phyloP scores from a whole-genome alignment of 352 stramenopile genomes.

The Phytophthora podocarpi region DNA sequence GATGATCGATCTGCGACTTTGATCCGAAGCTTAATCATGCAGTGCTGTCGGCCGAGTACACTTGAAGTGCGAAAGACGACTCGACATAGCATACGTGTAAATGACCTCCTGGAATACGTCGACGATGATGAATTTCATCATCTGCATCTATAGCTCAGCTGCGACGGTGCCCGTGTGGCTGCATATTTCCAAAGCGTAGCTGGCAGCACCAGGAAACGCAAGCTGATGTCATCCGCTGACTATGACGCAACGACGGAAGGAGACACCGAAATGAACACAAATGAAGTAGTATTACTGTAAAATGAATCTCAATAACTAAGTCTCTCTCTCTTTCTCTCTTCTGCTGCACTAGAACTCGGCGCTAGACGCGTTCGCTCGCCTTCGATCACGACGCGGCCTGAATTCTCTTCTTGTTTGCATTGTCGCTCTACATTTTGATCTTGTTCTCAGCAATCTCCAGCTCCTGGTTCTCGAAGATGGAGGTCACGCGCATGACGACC shows the following conservation, averaged over 20 bases:
- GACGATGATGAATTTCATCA: no score
- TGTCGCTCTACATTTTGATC: slow-evolving; percentile 65
- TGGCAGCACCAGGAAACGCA: not conserved
- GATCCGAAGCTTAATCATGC: no score
- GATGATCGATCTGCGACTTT: no score
- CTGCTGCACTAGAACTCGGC: slow-evolving; percentile 16
- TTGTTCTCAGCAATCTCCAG: slow-evolving; percentile 54
- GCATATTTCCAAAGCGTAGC: not conserved
- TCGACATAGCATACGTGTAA: no score
- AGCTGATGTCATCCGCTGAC: no score
- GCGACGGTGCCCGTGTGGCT: no score
- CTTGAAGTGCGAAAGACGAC: no score
- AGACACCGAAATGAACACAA: no score
- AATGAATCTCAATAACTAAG: slow-evolving; percentile 37
- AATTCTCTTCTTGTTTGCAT: slow-evolving; percentile 1
- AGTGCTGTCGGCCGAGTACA: no score
- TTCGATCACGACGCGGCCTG: slow-evolving; percentile 7
- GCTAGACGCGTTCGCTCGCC: slow-evolving; percentile 11
- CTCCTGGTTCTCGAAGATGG: slow-evolving; percentile 85
- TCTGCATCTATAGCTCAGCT: no score
- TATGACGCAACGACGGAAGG: no score
- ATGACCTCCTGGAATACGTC: no score
- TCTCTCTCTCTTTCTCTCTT: slow-evolving; percentile 18
- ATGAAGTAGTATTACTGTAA: slow-evolving; percentile 39
- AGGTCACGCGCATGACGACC: slow-evolving; percentile 88